phyloP scores from a whole-genome alignment of 495 filamentous ascomycete genomes.

The Tuber melanosporum region DNA sequence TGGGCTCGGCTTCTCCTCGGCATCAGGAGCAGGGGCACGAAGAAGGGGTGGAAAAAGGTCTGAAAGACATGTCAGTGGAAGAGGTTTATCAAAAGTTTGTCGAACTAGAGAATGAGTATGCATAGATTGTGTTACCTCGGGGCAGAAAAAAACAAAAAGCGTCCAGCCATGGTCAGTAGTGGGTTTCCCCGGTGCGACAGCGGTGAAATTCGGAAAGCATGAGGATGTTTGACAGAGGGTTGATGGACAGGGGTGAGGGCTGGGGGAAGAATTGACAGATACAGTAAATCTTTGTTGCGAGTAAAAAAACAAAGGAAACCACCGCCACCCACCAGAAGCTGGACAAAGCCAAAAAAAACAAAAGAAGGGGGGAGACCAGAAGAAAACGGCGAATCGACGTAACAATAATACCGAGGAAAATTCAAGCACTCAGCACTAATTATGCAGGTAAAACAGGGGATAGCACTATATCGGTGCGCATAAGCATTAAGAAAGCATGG shows the following conservation, averaged over 20 bases:
- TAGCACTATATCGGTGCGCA: background rate
- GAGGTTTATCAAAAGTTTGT: slow-evolving; percentile 37
- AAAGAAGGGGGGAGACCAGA: background rate
- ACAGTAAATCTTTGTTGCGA: background rate
- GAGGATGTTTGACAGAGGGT: slow-evolving; percentile 11
- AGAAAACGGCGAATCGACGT: background rate
- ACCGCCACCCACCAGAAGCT: slow-evolving; percentile 13
- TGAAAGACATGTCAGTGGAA: slow-evolving; percentile 22
- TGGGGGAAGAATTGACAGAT: background rate
- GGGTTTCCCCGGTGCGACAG: slow-evolving; percentile 11
- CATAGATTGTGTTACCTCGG: slow-evolving; percentile 21
- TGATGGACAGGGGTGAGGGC: background rate
- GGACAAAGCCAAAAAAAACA: background rate
- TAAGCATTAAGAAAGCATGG: background rate
- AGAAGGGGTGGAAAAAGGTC: background rate
- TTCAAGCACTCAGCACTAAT: slow-evolving; percentile 7
- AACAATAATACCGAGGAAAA: slow-evolving; percentile 1
- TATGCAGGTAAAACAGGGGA: slow-evolving; percentile 14
- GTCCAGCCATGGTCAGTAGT: slow-evolving; percentile 4
- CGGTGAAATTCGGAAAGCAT: slow-evolving; percentile 14
- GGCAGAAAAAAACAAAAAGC: background rate
- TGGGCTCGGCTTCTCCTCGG: slow-evolving; percentile 24
- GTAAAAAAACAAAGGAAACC: background rate
- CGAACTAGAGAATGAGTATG: slow-evolving; percentile 34
- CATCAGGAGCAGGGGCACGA: slow-evolving; percentile 10